These are phyloP conservation scores for Leishmania martiniquensis DNA, from an alignment of 208 protist species.

Conservation along the genomic window DNA sequence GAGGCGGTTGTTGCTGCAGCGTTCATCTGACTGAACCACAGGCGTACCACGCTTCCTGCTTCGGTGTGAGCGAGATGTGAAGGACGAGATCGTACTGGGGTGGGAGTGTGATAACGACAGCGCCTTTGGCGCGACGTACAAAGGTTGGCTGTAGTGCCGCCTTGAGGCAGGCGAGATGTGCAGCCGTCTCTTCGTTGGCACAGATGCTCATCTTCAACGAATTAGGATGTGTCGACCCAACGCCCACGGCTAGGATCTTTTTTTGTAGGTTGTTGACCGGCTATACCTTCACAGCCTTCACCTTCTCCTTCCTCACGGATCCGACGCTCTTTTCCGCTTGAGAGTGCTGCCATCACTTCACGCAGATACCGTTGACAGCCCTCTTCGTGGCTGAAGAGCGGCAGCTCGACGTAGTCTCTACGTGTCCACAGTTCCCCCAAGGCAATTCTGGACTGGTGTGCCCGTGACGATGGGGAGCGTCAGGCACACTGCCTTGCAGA, in stretches of 20 bases:
- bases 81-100: slow-evolving; percentile 72
- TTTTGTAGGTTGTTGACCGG: background rate
- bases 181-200: background rate
- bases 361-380: slow-evolving; percentile 43
- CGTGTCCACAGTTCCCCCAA: slow-evolving; percentile 98
- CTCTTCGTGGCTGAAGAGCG: slow-evolving; percentile 75
- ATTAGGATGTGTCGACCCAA: background rate
- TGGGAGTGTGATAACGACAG: slow-evolving; percentile 47
- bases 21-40: slow-evolving; percentile 23
- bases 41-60: slow-evolving; percentile 91
- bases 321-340: background rate
- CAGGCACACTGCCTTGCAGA: slow-evolving; percentile 92
- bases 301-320: background rate
- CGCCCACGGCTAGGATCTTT: background rate
- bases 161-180: slow-evolving; percentile 21
- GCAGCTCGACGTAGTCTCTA: slow-evolving; percentile 98
- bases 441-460: slow-evolving; percentile 98
- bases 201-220: background rate
- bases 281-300: background rate
- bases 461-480: slow-evolving; percentile 96
- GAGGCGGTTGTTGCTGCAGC: slow-evolving; percentile 29
- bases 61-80: slow-evolving; percentile 81
- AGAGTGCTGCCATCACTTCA: slow-evolving; percentile 35
- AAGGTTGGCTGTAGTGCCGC: slow-evolving; percentile 46
- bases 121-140: slow-evolving; percentile 53